Evolutionary conservation across 179 eudicot species (phyloP), one percentile per base, ranked within the genome.

Genomic region (Camellia oleifera): DNA sequence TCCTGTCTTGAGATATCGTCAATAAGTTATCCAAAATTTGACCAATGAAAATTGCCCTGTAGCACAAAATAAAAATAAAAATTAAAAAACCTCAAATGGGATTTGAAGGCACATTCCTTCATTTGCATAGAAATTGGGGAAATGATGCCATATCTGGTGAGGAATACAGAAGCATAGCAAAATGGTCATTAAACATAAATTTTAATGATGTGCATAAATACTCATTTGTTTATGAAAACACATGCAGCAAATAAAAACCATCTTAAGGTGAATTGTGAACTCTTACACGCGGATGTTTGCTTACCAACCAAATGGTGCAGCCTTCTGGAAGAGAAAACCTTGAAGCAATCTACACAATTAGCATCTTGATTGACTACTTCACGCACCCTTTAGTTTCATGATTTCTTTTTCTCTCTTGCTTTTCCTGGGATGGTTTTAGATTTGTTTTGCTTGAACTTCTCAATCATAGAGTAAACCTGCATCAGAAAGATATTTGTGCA

Each of bases 381-480:
- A 32, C 7, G 6, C 18, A 57, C 32, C 42, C 12, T 18, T 60
- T 60, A 40, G 14, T 8, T 81, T 76, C 56, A 13, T 69, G 12
- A 26, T 66, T 4, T 17, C 6, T 9, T 77, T 50, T 77, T 77
- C 77, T 81, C 62, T 77, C 20, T 62, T 53, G 72, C 72, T 81
- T 85, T 88, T 66, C 70, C 74, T 14, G 85, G 79, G 75, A 81
- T 78, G 73, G 82, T 58, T 74, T 69, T 50, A n/a, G 73, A 72
- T 66, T 65, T 81, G 60, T 76, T 82, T 81, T 90, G 85, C 87
- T 89, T 93, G 81, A 91, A 91, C 40, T 88, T 85, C 84, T 92
- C 86, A 80, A 89, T 79, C 99, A 93, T 95, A 77, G 88, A 82
- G 85, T 91, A 91, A 78, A 91, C 98, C 98, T 95, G 89, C 90